These are phyloP conservation scores for Ophiostoma himal-ulmi DNA, from an alignment of 2,329 filamentous ascomycete genomes.

Conservation along the genomic window DNA sequence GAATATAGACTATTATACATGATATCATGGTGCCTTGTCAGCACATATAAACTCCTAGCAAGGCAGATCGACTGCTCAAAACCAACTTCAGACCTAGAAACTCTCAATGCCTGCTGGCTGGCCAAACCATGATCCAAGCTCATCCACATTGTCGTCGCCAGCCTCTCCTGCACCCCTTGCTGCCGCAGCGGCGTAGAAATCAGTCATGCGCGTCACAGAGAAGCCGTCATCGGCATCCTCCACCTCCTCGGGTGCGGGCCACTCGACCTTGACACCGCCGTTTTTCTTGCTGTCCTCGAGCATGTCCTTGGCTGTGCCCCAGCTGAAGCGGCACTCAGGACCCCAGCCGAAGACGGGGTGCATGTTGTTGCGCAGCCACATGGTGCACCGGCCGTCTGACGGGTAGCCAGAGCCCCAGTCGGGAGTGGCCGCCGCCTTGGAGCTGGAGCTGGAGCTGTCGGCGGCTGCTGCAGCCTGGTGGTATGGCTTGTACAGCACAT, in stretches of 20 bases:
- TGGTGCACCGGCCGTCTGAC: conserved; percentile 71
- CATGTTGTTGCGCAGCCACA: conserved; percentile 81
- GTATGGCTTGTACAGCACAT: conserved; percentile 59
- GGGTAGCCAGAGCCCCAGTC: conserved; percentile 93
- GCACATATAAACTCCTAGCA: neutral
- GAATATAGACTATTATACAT: conserved; percentile 2
- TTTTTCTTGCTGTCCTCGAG: conserved; percentile 52
- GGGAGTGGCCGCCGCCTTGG: neutral
- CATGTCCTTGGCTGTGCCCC: conserved; percentile 92
- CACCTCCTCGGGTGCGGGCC: conserved; percentile 51
- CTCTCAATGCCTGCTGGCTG: conserved; percentile 61
- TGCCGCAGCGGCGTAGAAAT: conserved; percentile 56
- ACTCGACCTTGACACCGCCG: conserved; percentile 67
- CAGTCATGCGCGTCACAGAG: conserved; percentile 63
- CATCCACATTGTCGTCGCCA: conserved; percentile 48
- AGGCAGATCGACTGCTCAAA: neutral
- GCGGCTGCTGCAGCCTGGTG: conserved; percentile 30
- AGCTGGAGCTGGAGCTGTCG: neutral
- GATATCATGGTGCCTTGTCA: neutral
- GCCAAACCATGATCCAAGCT: conserved; percentile 79
- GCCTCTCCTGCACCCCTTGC: conserved; percentile 36
- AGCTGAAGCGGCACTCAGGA: conserved; percentile 85
- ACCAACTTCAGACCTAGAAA: conserved; percentile 49
- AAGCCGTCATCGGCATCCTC: conserved; percentile 53
- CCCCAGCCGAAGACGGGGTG: conserved; percentile 95